Percentiles rank a stretch among this genome's conserved stretches.
These are phyloP conservation scores for Penicillium corylophilum DNA, from an alignment of 2,329 filamentous ascomycete genomes.

Conservation along the genomic window DNA sequence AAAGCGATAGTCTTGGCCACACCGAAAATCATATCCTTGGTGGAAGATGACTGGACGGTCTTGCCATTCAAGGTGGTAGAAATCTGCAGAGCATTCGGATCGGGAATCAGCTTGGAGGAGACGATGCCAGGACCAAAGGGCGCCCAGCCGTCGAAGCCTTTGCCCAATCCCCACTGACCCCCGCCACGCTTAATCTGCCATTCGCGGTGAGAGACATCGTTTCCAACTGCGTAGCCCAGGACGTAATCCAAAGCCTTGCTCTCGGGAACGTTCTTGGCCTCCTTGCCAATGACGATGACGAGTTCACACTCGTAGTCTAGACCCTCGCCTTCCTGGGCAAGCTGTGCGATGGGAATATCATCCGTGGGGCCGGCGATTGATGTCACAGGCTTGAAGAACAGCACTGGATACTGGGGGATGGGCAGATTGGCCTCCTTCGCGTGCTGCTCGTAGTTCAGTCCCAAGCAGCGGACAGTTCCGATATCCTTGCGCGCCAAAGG, in stretches of 20 bases:
- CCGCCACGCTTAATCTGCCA: conserved; percentile 70
- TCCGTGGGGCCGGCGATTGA: conserved; percentile 64
- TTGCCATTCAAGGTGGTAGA: conserved; percentile 52
- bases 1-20: conserved; percentile 49
- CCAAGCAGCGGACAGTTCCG: conserved; percentile 66
- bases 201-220: conserved; percentile 77
- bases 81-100: conserved; percentile 44
- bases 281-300: conserved; percentile 69
- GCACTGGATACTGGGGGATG: conserved; percentile 67
- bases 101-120: conserved; percentile 47
- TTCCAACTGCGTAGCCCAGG: conserved; percentile 71
- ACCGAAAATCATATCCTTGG: conserved; percentile 51
- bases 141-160: conserved; percentile 74
- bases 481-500: conserved; percentile 64
- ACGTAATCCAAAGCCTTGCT: conserved; percentile 68
- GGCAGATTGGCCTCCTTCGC: conserved; percentile 69
- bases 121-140: conserved; percentile 73
- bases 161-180: conserved; percentile 69
- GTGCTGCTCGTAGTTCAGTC: conserved; percentile 71
- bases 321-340: conserved; percentile 65
- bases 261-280: conserved; percentile 64
- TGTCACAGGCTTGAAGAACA: conserved; percentile 73
- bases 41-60: conserved; percentile 50
- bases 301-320: conserved; percentile 81
- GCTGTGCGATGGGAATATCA: conserved; percentile 62